Evolutionary conservation across 257 asterid species (phyloP).

Genomic region (Linaria vulgaris): DNA sequence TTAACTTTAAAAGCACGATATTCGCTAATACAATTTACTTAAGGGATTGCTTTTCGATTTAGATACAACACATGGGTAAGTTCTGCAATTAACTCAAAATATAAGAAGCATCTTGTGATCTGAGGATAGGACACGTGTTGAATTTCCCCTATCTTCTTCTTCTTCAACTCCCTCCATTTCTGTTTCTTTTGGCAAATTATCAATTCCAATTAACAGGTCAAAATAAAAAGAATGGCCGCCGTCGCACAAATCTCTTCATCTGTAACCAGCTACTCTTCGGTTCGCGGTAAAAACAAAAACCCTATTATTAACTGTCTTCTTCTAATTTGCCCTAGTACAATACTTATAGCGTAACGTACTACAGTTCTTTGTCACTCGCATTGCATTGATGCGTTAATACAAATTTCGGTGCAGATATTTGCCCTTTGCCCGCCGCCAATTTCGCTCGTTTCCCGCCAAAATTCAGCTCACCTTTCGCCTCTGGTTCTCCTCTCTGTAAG

Average conservation of each 20-base stretch:
- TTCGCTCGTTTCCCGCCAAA: no score
- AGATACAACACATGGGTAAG: no score
- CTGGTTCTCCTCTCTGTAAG: slow-evolving; percentile 48
- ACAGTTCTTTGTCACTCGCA: background rate
- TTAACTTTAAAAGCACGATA: no score
- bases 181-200: background rate
- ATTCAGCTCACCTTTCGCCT: slow-evolving; percentile 32
- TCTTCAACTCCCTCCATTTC: slow-evolving; percentile 1
- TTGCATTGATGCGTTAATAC: no score
- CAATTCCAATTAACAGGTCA: no score
- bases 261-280: slow-evolving; percentile 36
- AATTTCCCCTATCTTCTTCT: slow-evolving; percentile 20
- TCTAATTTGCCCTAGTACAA: background rate
- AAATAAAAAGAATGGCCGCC: slow-evolving; percentile 27
- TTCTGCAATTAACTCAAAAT: no score
- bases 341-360: slow-evolving; percentile 2
- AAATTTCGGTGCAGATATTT: slow-evolving; percentile 32
- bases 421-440: slow-evolving; percentile 20
- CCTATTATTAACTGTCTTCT: no score
- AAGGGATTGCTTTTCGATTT: no score
- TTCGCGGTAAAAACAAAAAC: slow-evolving; percentile 32
- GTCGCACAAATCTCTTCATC: slow-evolving; percentile 32
- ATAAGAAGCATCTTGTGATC: no score
- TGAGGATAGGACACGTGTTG: slow-evolving; percentile 25
- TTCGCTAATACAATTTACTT: no score